Base-by-base conservation (phyloP, 805 yeast species). In the Saturnispora besseyi region DNA sequence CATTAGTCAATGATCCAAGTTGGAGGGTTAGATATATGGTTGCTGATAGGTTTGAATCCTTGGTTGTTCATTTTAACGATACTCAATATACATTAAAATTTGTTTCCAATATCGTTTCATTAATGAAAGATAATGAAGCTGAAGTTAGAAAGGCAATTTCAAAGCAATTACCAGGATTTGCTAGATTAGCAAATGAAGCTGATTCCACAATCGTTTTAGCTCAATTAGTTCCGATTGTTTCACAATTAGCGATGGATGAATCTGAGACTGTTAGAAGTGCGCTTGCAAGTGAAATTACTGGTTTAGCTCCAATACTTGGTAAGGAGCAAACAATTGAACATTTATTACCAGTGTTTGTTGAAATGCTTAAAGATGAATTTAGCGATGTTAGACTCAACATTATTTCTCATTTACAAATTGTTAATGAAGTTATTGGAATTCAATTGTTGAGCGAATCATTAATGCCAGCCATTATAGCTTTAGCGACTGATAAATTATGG, bases 1-100 rank as follows among this genome's bases (percentile, higher is more conserved):
- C 79, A 55, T 74, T 93, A 57, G 82, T 87, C 51, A 78, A 75
- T 55, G 99, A 93, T 70, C 88, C 87, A 67, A 84, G 95, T 62
- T 93, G 99, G 99, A 82, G 99, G 67, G 98, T 93, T 51, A 82
- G 99, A 62, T 93, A 91, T 69, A 89, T 93, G 82, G 95, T 96
- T 32, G 96, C 97, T n/a, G 97, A 91, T 64, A 77, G 89, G 59
- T 90, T 89, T 62, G 87, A 82, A 58, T 72, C 74, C 54, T 76
- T 93, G 53, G 87, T 95, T 2, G 58, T 69, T 15, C 81, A 79
- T 56, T 82, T 90, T 61, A 72, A 74, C 57, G 72, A 75, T 53
- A 74, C 78, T 45, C 78, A 76, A 37, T 69, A 73, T 30, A 83
- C 81, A 55, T 72, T 82, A 60, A 75, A 74, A 37, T 74, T 84